These are phyloP conservation scores for Oxalis stricta DNA, from an alignment of 441 rosid species.

Conservation along the genomic window DNA sequence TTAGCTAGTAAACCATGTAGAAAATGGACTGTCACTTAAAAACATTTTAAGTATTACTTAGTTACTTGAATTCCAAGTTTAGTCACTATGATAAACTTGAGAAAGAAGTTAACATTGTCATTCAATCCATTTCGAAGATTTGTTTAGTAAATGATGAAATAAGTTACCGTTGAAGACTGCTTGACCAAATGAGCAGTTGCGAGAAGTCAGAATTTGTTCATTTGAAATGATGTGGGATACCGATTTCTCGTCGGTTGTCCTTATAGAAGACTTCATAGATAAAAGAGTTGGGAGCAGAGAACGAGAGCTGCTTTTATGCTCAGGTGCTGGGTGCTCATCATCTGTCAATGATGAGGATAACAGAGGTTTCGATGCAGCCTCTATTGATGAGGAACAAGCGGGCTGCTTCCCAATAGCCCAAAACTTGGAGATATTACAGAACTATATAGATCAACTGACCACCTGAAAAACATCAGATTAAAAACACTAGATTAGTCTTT, in stretches of 20 bases:
- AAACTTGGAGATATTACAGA: slow-evolving; percentile 65
- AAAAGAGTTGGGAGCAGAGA: slow-evolving; percentile 42
- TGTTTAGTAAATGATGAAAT: neutral
- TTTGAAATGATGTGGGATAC: slow-evolving; percentile 30
- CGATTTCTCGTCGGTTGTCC: slow-evolving; percentile 32
- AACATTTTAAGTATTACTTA: no score
- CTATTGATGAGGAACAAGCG: no score
- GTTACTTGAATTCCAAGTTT: neutral
- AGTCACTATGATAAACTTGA: no score
- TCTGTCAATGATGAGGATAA: slow-evolving; percentile 41
- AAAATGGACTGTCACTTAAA: no score
- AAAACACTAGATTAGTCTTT: no score
- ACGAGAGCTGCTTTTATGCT: slow-evolving; percentile 42
- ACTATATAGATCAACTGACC: slow-evolving; percentile 63
- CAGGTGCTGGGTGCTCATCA: slow-evolving; percentile 27
- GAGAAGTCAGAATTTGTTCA: slow-evolving; percentile 40
- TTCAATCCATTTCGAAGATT: neutral
- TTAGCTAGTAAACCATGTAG: no score
- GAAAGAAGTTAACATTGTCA: no score
- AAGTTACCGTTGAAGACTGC: slow-evolving; percentile 73
- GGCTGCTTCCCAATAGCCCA: slow-evolving; percentile 45
- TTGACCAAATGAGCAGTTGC: slow-evolving; percentile 62
- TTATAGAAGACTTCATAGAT: slow-evolving; percentile 16
- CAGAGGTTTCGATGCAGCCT: no score
- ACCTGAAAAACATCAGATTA: slow-evolving; percentile 32